A percentile compares a stretch with the other conserved stretches of the same genome.
Evolutionary conservation across 2,329 filamentous ascomycete genomes (phyloP).

Genomic region (Decorospora gaudefroyi): DNA sequence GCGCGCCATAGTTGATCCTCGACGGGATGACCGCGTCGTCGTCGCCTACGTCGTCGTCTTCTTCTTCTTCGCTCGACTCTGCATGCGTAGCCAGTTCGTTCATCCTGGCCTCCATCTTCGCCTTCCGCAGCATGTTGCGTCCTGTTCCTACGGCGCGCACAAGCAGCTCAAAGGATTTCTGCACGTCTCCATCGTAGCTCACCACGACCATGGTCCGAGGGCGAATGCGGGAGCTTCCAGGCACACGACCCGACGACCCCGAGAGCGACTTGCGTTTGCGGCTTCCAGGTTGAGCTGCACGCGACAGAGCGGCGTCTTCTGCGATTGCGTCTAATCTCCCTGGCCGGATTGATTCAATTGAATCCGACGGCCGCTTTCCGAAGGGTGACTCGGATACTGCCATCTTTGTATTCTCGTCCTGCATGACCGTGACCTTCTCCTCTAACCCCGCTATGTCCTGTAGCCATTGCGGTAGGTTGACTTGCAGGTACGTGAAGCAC

Average conservation of each 20-base stretch:
- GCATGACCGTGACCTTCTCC: constrained; percentile 42
- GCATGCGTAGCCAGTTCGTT: constrained; percentile 52
- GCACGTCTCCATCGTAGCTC: constrained; percentile 89
- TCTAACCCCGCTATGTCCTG: constrained; percentile 39
- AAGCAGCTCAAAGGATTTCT: constrained; percentile 78
- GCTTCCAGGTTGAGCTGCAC: constrained; percentile 21
- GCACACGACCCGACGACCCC: constrained; percentile 46
- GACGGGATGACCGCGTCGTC: constrained; percentile 36
- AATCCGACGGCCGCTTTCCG: constrained; percentile 41
- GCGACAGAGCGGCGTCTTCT: constrained; percentile 25
- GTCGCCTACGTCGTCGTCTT: constrained; percentile 30
- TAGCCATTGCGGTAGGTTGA: constrained; percentile 48
- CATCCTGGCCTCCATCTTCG: constrained; percentile 79
- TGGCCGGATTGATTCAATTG: constrained; percentile 44
- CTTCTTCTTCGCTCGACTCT: constrained; percentile 34
- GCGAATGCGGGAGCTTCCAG: constrained; percentile 62
- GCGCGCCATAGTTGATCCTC: constrained; percentile 47
- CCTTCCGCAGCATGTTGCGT: constrained; percentile 83
- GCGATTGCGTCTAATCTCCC: constrained; percentile 30
- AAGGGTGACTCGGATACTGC: constrained; percentile 35
- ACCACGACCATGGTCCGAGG: constrained; percentile 79
- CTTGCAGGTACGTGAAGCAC: constrained; percentile 46
- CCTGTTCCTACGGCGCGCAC: constrained; percentile 81
- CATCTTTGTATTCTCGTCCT: constrained; percentile 39
- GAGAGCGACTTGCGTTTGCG: constrained; percentile 54